These are phyloP conservation scores for Anisogramma anomala DNA, from an alignment of 2,329 filamentous ascomycete species.

Conservation along the genomic window DNA sequence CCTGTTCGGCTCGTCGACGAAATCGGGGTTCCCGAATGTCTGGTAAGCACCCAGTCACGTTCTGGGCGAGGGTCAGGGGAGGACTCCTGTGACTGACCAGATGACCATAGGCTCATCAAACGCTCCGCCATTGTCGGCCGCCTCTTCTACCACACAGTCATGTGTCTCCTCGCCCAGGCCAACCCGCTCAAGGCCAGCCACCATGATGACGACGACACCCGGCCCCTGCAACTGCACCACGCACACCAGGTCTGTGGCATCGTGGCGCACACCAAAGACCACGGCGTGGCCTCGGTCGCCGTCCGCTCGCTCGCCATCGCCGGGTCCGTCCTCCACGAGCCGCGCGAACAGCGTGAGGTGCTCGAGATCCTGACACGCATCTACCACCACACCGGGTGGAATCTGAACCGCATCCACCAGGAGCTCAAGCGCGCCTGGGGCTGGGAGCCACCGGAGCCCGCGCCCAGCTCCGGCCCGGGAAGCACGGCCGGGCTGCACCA, in stretches of 20 bases:
- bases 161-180: constrained; percentile 67
- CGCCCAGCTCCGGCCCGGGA: background rate
- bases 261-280: constrained; percentile 70
- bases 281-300: constrained; percentile 66
- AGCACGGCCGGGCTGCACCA: background rate
- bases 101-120: constrained; percentile 59
- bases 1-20: constrained; percentile 55
- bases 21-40: constrained; percentile 73
- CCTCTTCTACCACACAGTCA: constrained; percentile 79
- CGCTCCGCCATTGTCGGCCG: constrained; percentile 69
- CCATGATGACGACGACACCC: constrained; percentile 53
- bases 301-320: constrained; percentile 70
- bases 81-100: background rate
- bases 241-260: constrained; percentile 84
- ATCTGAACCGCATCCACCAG: constrained; percentile 56
- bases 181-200: constrained; percentile 53
- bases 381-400: constrained; percentile 66
- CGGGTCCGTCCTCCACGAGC: constrained; percentile 56
- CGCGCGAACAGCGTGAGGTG: constrained; percentile 69
- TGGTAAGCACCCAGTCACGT: constrained; percentile 44
- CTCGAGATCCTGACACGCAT: constrained; percentile 66
- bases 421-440: constrained; percentile 70
- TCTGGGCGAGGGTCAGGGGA: background rate
- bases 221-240: constrained; percentile 57
- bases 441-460: constrained; percentile 37